Percentiles rank a stretch among this genome's conserved stretches.
Evolutionary conservation across 208 protist genomes (phyloP).

Genomic region (Leptomonas seymouri): DNA sequence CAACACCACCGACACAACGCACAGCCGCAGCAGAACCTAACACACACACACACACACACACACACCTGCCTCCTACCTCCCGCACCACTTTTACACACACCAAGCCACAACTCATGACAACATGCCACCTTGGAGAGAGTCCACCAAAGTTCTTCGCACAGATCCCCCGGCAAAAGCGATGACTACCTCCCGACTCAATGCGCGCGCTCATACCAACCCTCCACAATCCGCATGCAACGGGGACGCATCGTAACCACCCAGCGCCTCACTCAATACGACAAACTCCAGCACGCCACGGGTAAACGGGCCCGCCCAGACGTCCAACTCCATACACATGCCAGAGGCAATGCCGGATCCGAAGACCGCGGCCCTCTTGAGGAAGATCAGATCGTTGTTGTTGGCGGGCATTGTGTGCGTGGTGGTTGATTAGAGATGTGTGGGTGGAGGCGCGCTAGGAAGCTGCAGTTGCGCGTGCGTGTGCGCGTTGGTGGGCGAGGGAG

Average conservation of each 20-base stretch:
- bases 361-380: conserved; percentile 64
- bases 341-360: conserved; percentile 85
- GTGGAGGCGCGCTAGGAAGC: neutral
- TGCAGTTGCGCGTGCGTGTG: neutral
- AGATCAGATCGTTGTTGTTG: conserved; percentile 41
- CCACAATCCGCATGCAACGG: too few species aligned
- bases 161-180: too few species aligned
- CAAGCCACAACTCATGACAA: too few species aligned
- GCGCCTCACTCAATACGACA: conserved; percentile 72
- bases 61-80: too few species aligned
- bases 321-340: conserved; percentile 23
- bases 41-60: too few species aligned
- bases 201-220: too few species aligned
- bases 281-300: conserved; percentile 33
- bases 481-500: neutral
- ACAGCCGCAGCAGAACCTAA: too few species aligned
- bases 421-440: neutral
- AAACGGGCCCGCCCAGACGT: neutral
- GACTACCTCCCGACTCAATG: too few species aligned
- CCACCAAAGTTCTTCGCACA: too few species aligned
- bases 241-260: conserved; percentile 76
- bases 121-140: too few species aligned
- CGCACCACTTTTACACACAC: too few species aligned
- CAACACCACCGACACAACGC: too few species aligned
- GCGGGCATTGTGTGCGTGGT: conserved; percentile 10